A percentile compares a stretch with the other conserved stretches of the same genome.
Conservation (phyloP, 2,329 filamentous ascomycete species). For the Ascochyta pisi region DNA sequence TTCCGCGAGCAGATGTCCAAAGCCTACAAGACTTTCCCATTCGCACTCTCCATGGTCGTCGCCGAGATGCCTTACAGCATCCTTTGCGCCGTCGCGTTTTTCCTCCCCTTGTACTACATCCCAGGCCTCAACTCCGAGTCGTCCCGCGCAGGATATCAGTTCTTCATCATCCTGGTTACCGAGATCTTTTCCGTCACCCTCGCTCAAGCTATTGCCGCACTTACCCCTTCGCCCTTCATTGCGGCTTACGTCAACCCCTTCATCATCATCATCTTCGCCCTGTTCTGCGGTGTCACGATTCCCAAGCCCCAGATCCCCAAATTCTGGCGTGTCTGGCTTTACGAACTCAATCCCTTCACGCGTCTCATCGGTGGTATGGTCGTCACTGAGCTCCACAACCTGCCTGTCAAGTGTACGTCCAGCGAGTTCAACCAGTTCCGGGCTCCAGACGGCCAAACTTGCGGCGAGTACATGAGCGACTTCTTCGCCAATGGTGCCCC, state of each 20-base stretch:
- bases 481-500: conserved; percentile 74
- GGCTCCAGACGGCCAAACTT: conserved; percentile 70
- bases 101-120: conserved; percentile 83
- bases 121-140: conserved; percentile 71
- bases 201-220: conserved; percentile 73
- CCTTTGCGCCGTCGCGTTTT: conserved; percentile 81
- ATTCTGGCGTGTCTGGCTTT: conserved; percentile 83
- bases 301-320: conserved; percentile 77
- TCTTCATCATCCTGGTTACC: conserved; percentile 82
- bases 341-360: conserved; percentile 83
- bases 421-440: conserved; percentile 72
- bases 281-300: conserved; percentile 89
- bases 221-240: conserved; percentile 81
- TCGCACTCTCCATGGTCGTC: conserved; percentile 77
- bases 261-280: conserved; percentile 70
- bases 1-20: conserved; percentile 87
- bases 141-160: conserved; percentile 80
- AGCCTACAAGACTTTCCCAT: conserved; percentile 83
- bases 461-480: conserved; percentile 75
- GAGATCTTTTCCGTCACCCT: conserved; percentile 85
- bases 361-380: conserved; percentile 82
- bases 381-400: conserved; percentile 74
- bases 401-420: conserved; percentile 66
- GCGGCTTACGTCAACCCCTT: conserved; percentile 77
- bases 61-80: conserved; percentile 86